These are phyloP conservation scores for Saprolegnia parasitica DNA, from an alignment of 352 stramenopile genomes.

Conservation along the genomic window DNA sequence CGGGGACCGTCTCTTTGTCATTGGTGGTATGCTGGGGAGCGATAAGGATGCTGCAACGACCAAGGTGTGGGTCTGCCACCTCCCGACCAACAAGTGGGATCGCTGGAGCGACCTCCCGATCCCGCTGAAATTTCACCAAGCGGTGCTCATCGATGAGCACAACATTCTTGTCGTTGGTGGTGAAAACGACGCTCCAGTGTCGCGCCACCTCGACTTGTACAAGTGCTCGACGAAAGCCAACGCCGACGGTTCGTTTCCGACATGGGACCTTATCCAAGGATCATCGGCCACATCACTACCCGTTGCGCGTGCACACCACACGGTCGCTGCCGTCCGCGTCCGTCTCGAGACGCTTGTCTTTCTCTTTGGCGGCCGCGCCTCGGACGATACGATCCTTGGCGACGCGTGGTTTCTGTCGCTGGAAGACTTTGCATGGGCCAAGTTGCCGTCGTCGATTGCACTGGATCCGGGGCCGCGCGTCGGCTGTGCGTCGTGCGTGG, in stretches of 20 bases:
- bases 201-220: conserved; percentile 83
- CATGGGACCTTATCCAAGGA: conserved; percentile 72
- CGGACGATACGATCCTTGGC: conserved; percentile 63
- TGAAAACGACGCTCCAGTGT: conserved; percentile 61
- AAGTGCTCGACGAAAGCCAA: conserved; percentile 56
- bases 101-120: conserved; percentile 80
- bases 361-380: conserved; percentile 73
- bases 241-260: conserved; percentile 58
- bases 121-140: conserved; percentile 70
- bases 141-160: conserved; percentile 59
- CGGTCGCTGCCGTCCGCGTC: conserved; percentile 55
- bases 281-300: conserved; percentile 60
- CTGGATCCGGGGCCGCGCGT: conserved; percentile 65
- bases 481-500: conserved; percentile 62
- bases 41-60: conserved; percentile 37
- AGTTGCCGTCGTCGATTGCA: conserved; percentile 63
- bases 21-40: conserved; percentile 44
- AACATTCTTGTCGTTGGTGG: conserved; percentile 80
- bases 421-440: conserved; percentile 76
- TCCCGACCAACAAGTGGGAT: conserved; percentile 54
- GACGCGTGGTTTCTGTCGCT: conserved; percentile 80
- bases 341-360: conserved; percentile 77
- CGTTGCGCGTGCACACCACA: conserved; percentile 60
- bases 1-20: conserved; percentile 63
- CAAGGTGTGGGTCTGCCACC: conserved; percentile 68